Percentiles rank a stretch among this genome's conserved stretches.
Evolutionary conservation across 805 yeast species (phyloP).

Genomic region (Kurtzmaniella fragi): DNA sequence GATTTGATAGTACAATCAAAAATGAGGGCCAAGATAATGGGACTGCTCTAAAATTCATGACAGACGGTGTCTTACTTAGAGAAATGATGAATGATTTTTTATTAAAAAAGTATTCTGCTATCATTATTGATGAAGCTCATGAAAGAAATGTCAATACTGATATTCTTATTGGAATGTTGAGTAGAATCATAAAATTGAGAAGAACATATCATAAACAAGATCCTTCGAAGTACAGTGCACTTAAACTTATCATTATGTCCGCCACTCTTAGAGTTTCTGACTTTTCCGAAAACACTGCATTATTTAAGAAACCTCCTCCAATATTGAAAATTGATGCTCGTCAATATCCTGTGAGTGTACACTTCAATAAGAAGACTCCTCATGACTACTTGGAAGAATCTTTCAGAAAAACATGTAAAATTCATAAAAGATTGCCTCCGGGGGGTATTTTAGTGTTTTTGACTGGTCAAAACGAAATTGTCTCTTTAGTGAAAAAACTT

Average conservation of each 20-base stretch:
- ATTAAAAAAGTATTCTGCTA: constrained; percentile 74
- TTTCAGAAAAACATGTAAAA: constrained; percentile 76
- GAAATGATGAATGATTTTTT: constrained; percentile 90
- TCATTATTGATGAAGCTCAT: constrained; percentile 96
- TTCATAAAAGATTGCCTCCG: constrained; percentile 80
- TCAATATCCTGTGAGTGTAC: constrained; percentile 89
- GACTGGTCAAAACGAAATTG: constrained; percentile 94
- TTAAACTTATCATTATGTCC: constrained; percentile 90
- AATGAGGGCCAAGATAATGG: constrained; percentile 39
- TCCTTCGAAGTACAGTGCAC: constrained; percentile 48
- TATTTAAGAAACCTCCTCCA: constrained; percentile 79
- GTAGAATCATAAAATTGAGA: constrained; percentile 77
- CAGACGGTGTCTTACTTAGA: constrained; percentile 88
- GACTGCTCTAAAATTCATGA: constrained; percentile 83
- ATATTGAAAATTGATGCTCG: constrained; percentile 86
- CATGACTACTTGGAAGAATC: constrained; percentile 84
- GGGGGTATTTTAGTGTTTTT: constrained; percentile 91
- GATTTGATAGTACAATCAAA: constrained; percentile 69
- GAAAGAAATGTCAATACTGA: constrained; percentile 96
- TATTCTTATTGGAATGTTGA: constrained; percentile 88
- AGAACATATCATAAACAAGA: constrained; percentile 43
- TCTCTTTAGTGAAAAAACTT: constrained; percentile 63
- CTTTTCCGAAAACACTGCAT: constrained; percentile 71
- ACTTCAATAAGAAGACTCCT: constrained; percentile 77
- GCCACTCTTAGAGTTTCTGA: constrained; percentile 94